These are phyloP conservation scores for Solanum chacoense DNA, from an alignment of 305 asterid species.

Conservation along the genomic window DNA sequence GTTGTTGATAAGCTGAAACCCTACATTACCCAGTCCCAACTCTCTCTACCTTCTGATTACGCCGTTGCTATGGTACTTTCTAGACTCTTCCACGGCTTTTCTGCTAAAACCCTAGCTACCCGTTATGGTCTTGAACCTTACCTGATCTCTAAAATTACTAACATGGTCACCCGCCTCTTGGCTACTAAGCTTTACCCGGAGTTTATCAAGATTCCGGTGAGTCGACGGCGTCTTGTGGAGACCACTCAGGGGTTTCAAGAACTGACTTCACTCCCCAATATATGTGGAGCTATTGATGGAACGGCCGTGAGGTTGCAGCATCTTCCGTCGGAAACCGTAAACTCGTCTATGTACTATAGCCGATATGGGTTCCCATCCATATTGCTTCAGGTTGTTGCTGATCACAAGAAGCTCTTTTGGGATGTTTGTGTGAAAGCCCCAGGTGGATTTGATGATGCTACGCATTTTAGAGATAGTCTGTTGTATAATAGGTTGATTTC, in stretches of 20 bases:
- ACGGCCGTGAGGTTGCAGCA: conserved; percentile 61
- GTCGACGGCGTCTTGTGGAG: conserved; percentile 63
- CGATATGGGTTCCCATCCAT: conserved; percentile 65
- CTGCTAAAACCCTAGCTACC: conserved; percentile 71
- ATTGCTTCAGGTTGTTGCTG: conserved; percentile 85
- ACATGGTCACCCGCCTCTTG: conserved; percentile 87
- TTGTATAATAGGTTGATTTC: conserved; percentile 66
- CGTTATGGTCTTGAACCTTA: conserved; percentile 91
- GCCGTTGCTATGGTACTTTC: conserved; percentile 99
- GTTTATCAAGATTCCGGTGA: conserved; percentile 71
- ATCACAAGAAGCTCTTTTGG: conserved; percentile 88
- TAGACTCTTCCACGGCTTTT: conserved; percentile 65
- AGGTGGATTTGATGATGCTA: conserved; percentile 79
- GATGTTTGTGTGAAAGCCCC: conserved; percentile 97
- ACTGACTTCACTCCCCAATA: conserved; percentile 56
- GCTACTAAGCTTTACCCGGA: conserved; percentile 96
- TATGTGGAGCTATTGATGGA: conserved; percentile 88
- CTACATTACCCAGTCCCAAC: conserved; percentile 81
- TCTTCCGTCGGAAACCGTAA: conserved; percentile 33
- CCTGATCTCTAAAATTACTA: conserved; percentile 80
- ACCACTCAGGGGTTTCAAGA: conserved; percentile 85
- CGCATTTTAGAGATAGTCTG: conserved; percentile 89
- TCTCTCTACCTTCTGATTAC: conserved; percentile 90
- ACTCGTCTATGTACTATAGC: conserved; percentile 43
- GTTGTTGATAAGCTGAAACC: conserved; percentile 93